Base-by-base conservation (phyloP, 2,329 filamentous ascomycete genomes). In the Rhynchosporium secalis region DNA sequence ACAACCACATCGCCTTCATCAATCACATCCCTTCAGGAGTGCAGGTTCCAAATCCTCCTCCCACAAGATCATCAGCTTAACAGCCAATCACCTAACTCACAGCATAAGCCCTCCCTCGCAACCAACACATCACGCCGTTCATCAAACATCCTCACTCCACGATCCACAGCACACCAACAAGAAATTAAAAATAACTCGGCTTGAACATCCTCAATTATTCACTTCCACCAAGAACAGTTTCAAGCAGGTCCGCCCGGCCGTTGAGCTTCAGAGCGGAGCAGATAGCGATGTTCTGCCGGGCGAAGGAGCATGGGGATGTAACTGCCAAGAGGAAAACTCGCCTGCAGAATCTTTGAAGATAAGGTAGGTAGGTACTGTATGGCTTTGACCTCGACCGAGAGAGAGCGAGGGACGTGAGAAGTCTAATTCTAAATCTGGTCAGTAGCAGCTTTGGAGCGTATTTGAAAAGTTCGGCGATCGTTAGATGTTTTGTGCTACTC, bases 201-300 rank as follows among this genome's bases (percentile, higher is more conserved):
- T 56, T 40, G 54, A 56, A 38, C 54, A 56, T 56, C 54, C 54
- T 28, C n/a, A 15, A 15, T 52, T 31, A 52, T 26, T 26, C 48
- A 40, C 33, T 54, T n/a, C 49, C 49, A 40, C 33, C 4, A 38
- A 13, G 56, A 62, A 61, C 36, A 51, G 64, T 66, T 66, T 66
- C 64, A 66, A 40, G 52, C 58, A 49, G 54, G 43, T 33, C 56
- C 36, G 51, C 33, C 33, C 51, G 36, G 33, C 47, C 38, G 40
- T 60, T 62, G 46, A 20, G 56, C 61, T 31, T n/a, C 62, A 62
- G 41, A 26, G 54, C 41, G 40, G 54, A 36, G 33, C 33, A 36
- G 33, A 36, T 36, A 2, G 33, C 33, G 13, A 31, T 13, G 40
- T 46, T 46, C 54, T 45, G 33, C 56, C 43, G 43, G 56, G 43